Evolutionary conservation across 2,329 filamentous ascomycete species (phyloP), one percentile per base, ranked within the genome.

Genomic region (Aspergillus transmontanensis): DNA sequence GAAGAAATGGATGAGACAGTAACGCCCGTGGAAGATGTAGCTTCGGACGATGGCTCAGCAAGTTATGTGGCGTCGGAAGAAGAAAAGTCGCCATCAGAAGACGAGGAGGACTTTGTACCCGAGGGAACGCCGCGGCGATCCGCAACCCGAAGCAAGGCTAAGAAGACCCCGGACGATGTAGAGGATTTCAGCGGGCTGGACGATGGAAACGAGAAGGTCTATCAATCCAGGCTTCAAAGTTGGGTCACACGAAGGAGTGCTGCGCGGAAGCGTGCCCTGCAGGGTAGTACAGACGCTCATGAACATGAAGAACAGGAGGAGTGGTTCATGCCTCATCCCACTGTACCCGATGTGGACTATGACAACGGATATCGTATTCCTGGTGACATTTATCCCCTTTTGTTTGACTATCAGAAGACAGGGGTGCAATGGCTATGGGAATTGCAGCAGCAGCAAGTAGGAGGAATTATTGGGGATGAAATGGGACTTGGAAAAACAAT

Each of bases 401-500:
- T 99, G 0, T 99, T 98, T 71, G 93, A 96, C 66, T 99, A 99
- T 69, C 95, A 99, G 73, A 97, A 97, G 77, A 97, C 93, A 0
- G 94, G 94, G 4, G 93, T 99, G 4, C 91, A 97, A 74, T 99
- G 95, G 95, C 85, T 99, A 7, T 93, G 93, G 76, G 94, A 99
- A 76, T 82, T 99, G 2, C 94, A 96, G 75, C 88, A 89, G 61
- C 93, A 97, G 75, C 87, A 90, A 64, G 93, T 97, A 6, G 95
- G 95, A 28, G 95, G 95, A 3, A 98, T 99, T 59, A 86, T 99
- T 45, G 95, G 94, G 6, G 95, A 99, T 73, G 95, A 99, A 78
- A 99, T 99, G 95, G 95, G 96, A 0, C 81, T 99, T n/a, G 95
- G 95, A 4, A 99, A 99, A 80, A 99, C 95, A 1, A 90, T 92